These are phyloP conservation scores for Leccinum laetum DNA, from an alignment of 1,284 basidiomycete genomes.

Conservation along the genomic window DNA sequence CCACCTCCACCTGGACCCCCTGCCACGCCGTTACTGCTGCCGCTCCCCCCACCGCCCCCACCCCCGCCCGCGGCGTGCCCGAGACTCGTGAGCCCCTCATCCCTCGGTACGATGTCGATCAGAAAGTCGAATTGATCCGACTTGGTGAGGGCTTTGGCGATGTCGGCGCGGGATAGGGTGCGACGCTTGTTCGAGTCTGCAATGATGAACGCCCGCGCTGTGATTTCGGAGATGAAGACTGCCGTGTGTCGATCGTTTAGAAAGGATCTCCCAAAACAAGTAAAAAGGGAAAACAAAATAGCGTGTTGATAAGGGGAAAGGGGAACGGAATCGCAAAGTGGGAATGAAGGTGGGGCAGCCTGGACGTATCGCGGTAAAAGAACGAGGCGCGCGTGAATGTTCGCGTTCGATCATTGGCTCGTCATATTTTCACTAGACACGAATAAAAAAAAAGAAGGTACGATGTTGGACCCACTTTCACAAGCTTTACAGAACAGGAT, in stretches of 20 bases:
- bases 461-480: conserved; percentile 66
- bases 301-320: not conserved
- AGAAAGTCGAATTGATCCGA: conserved; percentile 94
- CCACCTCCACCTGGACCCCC: not conserved
- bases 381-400: conserved; percentile 2
- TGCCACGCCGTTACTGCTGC: not conserved
- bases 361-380: not conserved
- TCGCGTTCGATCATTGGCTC: not conserved
- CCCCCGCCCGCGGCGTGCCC: conserved; percentile 10
- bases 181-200: conserved; percentile 92
- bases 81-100: conserved; percentile 47
- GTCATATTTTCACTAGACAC: not conserved
- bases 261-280: not conserved
- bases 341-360: not conserved
- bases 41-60: not conserved
- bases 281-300: not conserved
- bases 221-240: conserved; percentile 97
- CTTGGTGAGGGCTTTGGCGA: conserved; percentile 86
- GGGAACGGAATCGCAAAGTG: not conserved
- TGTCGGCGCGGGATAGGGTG: conserved; percentile 88
- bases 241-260: not conserved
- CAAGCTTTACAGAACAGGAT: conserved; percentile 96
- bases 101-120: conserved; percentile 89
- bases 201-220: conserved; percentile 90
- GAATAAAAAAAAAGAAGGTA: not conserved